Evolutionary conservation across 768 basidiomycete species (phyloP).

Genomic region (Rhodotorula paludigena): DNA sequence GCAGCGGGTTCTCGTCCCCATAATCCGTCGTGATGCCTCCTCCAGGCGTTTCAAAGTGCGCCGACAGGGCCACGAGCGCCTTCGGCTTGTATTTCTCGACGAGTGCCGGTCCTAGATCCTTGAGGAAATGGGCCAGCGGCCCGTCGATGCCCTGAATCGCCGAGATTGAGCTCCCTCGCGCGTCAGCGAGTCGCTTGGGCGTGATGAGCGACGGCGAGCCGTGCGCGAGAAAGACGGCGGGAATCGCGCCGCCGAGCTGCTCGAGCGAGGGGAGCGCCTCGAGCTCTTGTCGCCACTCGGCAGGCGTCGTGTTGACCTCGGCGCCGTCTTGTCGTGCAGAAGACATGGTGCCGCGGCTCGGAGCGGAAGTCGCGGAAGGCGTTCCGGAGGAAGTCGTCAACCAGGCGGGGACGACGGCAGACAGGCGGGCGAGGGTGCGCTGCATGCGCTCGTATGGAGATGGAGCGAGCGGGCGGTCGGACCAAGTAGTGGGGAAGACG

Average conservation of each 20-base stretch:
- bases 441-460: background rate
- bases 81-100: conserved; percentile 68
- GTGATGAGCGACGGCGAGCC: conserved; percentile 36
- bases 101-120: conserved; percentile 50
- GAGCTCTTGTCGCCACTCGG: conserved; percentile 38
- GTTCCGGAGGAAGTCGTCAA: background rate
- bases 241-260: conserved; percentile 50
- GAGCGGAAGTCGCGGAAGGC: background rate
- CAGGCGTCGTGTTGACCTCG: conserved; percentile 9
- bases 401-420: background rate
- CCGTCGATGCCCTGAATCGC: conserved; percentile 52
- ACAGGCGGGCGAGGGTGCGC: background rate
- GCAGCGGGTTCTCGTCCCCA: conserved; percentile 66
- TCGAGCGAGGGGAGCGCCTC: conserved; percentile 34
- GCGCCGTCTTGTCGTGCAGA: background rate
- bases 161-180: conserved; percentile 16
- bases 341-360: too few relatives aligned
- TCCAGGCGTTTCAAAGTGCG: conserved; percentile 68
- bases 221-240: conserved; percentile 63
- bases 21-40: conserved; percentile 70
- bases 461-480: background rate
- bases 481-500: background rate
- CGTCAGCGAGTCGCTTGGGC: conserved; percentile 3
- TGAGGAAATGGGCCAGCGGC: conserved; percentile 55
- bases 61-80: conserved; percentile 71